Base-by-base conservation (phyloP, 179 eudicot species). In the Nepenthes alata region DNA sequence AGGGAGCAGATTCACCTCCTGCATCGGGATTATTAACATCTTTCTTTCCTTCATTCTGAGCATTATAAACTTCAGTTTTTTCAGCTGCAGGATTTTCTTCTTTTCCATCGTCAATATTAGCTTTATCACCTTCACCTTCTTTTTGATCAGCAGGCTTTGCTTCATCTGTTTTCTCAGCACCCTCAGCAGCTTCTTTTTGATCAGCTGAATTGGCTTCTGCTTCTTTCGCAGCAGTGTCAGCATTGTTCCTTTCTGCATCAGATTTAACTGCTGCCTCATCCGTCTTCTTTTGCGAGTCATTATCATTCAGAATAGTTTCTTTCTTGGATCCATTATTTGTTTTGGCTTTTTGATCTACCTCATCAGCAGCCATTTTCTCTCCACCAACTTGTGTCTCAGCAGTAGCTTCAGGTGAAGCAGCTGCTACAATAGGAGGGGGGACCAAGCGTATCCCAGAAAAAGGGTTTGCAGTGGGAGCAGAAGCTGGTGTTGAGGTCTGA, bases 361-460 rank as follows among this genome's bases (percentile, higher is more conserved):
- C 69, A 45, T 75, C 87, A 41, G 47, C 70, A 13, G 51, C 65
- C 50, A 60, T 16, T 59, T 78, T 77, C 11, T 35, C 78, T 71
- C 52, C 70, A 67, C 67, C 70, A 53, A 63, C 63, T 37, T 63
- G 49, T 53, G 36, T 13, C 11, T 3, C 75, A 44, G 70, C 61
- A 10, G 75, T 61, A 75, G 67, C 73, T 65, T 45, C 66, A 34
- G 68, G 47, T 14, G 70, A 60, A 16, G 66, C 16, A 47, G 63
- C 51, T 44, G 67, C 54, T 15, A 75, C 52, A 38, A 51, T 60
- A 38, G 83, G 11, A 70, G 82, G 61, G 36, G 96, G 80, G 35
- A 82, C 78, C 78, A 91, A 80, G 6, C 81, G 82, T 38, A 91
- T 77, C 54, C 80, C 87, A 3, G 95, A 95, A 76, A 91, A 91